These are phyloP conservation scores for Larix kaempferi DNA, from an alignment of 75 land plant species.

Conservation along the genomic window DNA sequence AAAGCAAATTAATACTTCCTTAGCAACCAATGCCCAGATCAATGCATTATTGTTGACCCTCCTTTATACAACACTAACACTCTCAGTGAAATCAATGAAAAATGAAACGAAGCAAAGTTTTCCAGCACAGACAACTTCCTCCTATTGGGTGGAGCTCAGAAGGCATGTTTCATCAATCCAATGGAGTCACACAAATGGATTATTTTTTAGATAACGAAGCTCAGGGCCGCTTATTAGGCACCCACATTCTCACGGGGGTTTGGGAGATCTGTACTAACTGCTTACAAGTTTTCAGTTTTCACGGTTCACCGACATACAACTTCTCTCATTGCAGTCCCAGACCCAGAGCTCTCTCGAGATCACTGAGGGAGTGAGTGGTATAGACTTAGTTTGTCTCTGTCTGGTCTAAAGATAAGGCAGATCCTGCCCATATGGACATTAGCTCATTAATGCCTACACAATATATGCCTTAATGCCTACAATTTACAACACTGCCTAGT, in stretches of 20 bases:
- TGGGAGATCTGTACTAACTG: not conserved
- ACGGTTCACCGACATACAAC: not conserved
- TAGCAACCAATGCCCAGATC: too few species aligned
- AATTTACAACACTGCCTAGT: not conserved
- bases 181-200: not conserved
- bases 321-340: not conserved
- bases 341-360: not conserved
- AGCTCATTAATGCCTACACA: too few species aligned
- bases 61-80: too few species aligned
- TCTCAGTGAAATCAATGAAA: too few species aligned
- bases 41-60: too few species aligned
- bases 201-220: not conserved
- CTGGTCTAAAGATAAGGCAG: too few species aligned
- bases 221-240: not conserved
- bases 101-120: too few species aligned
- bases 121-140: too few species aligned
- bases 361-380: too few species aligned
- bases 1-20: too few species aligned
- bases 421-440: too few species aligned
- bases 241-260: not conserved
- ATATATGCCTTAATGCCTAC: not conserved
- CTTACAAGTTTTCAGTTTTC: not conserved
- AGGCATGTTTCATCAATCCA: not conserved
- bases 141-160: not conserved
- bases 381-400: too few species aligned